These are phyloP conservation scores for Fistulinella prunicolor DNA, from an alignment of 768 basidiomycete species.

Conservation along the genomic window DNA sequence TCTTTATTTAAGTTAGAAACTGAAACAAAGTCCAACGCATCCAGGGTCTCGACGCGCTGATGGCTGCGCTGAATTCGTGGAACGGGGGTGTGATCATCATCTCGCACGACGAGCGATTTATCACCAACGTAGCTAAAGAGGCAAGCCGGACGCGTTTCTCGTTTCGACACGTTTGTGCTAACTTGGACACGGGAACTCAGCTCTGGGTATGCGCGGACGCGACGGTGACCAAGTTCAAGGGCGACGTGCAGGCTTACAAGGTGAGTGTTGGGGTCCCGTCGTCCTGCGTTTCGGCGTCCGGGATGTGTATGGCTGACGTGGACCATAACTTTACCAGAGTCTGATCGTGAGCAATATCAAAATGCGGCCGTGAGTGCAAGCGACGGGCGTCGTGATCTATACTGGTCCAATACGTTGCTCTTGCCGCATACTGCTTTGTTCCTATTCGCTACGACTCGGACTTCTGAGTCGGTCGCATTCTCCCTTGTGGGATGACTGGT, in stretches of 20 bases:
- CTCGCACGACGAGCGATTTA: constrained; percentile 95
- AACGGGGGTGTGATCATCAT: constrained; percentile 92
- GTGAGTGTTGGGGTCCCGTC: constrained; percentile 39
- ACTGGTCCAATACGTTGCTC: too few species aligned
- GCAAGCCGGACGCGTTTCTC: constrained; percentile 36
- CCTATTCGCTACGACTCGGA: too few species aligned
- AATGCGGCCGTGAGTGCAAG: constrained; percentile 39
- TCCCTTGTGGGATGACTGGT: too few species aligned
- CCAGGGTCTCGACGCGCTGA: constrained; percentile 92
- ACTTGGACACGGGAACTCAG: constrained; percentile 35
- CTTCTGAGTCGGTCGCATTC: too few species aligned
- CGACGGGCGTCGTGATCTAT: too few species aligned
- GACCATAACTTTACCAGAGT: constrained; percentile 40
- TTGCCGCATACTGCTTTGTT: too few species aligned
- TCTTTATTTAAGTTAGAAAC: not conserved
- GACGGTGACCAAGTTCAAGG: constrained; percentile 77
- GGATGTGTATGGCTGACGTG: constrained; percentile 7
- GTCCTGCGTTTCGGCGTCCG: not conserved
- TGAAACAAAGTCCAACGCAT: not conserved
- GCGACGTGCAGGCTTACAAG: constrained; percentile 93
- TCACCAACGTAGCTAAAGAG: constrained; percentile 84
- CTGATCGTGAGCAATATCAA: constrained; percentile 75
- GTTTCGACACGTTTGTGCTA: not conserved
- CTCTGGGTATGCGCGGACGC: constrained; percentile 92
- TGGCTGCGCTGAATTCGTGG: constrained; percentile 75